Percentiles rank a stretch among this genome's conserved stretches.
These are phyloP conservation scores for Xylariaceae sp. DNA, from an alignment of 2,329 filamentous ascomycete genomes.

Conservation along the genomic window DNA sequence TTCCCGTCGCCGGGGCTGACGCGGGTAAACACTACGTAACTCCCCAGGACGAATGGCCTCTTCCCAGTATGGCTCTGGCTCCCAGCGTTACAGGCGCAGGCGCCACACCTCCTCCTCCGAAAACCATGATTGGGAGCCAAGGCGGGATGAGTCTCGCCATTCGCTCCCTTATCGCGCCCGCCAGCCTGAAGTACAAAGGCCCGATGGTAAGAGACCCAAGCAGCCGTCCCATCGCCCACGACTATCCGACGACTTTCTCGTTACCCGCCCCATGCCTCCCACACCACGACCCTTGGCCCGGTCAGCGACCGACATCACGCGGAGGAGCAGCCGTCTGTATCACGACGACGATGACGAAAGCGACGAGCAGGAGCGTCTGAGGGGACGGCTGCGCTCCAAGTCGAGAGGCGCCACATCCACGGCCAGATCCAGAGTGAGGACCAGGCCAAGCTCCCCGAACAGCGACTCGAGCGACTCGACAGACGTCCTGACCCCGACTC, in stretches of 20 bases:
- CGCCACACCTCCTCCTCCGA: conserved; percentile 29
- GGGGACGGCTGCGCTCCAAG: conserved; percentile 26
- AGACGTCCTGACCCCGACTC: conserved; percentile 28
- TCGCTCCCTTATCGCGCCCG: conserved; percentile 36
- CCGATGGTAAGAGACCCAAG: conserved; percentile 27
- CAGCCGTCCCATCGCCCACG: conserved; percentile 27
- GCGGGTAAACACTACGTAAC: conserved; percentile 15
- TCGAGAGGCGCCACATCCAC: conserved; percentile 16
- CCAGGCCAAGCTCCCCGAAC: conserved; percentile 20
- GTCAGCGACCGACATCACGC: conserved; percentile 20
- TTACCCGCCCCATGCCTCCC: conserved; percentile 30
- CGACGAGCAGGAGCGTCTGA: conserved; percentile 25
- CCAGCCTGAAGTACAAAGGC: conserved; percentile 34
- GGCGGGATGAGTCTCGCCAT: conserved; percentile 28
- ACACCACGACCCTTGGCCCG: conserved; percentile 26
- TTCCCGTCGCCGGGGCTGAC: conserved; percentile 30
- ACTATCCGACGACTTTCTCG: conserved; percentile 26
- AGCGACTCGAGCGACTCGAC: conserved; percentile 15
- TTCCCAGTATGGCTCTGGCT: conserved; percentile 28
- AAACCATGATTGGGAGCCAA: conserved; percentile 32
- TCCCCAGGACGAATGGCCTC: conserved; percentile 30
- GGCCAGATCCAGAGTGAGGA: conserved; percentile 13
- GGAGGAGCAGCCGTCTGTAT: conserved; percentile 23
- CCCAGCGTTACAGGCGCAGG: conserved; percentile 29
- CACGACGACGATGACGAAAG: conserved; percentile 25